A percentile compares a stretch with the other conserved stretches of the same genome.
These are phyloP conservation scores for Rhodotorula diobovata DNA, from an alignment of 768 basidiomycete species.

Conservation along the genomic window DNA sequence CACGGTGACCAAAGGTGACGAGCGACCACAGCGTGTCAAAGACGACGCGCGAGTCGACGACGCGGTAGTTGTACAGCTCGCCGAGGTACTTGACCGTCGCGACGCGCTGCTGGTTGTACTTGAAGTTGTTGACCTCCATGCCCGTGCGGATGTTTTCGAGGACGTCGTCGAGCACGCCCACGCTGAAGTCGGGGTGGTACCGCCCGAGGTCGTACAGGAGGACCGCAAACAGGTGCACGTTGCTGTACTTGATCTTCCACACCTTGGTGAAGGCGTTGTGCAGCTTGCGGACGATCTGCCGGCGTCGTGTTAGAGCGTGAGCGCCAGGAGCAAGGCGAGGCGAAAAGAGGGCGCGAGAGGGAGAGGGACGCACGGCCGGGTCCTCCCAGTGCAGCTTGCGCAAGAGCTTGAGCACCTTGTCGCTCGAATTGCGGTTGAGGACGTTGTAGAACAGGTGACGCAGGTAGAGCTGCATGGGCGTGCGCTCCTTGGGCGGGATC, in stretches of 20 bases:
- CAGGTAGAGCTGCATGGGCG: slow-evolving; percentile 86
- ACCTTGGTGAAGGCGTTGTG: slow-evolving; percentile 93
- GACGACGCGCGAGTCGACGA: slow-evolving; percentile 79
- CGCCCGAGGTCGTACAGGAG: slow-evolving; percentile 89
- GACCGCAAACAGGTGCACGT: slow-evolving; percentile 84
- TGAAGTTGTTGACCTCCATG: slow-evolving; percentile 89
- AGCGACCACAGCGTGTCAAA: slow-evolving; percentile 93
- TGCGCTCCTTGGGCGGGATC: slow-evolving; percentile 74
- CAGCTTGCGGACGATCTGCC: slow-evolving; percentile 58
- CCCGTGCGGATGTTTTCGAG: slow-evolving; percentile 87
- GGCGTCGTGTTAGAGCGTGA: neutral
- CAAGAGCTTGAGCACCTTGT: slow-evolving; percentile 87
- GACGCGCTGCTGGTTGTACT: slow-evolving; percentile 84
- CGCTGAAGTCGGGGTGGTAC: slow-evolving; percentile 82
- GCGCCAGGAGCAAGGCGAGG: neutral
- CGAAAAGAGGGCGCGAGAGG: neutral
- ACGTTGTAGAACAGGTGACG: slow-evolving; percentile 93
- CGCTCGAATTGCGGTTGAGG: slow-evolving; percentile 84
- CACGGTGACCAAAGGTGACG: slow-evolving; percentile 92
- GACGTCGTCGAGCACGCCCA: slow-evolving; percentile 86
- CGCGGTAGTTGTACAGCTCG: slow-evolving; percentile 92
- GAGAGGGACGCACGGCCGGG: slow-evolving; percentile 48
- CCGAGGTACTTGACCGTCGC: slow-evolving; percentile 92
- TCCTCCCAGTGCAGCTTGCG: slow-evolving; percentile 97
- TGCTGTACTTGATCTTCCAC: slow-evolving; percentile 93